A percentile compares a stretch with the other conserved stretches of the same genome.
phyloP scores from a whole-genome alignment of 192 early-diverging fungal genomes.

The Pilaira anomala region DNA sequence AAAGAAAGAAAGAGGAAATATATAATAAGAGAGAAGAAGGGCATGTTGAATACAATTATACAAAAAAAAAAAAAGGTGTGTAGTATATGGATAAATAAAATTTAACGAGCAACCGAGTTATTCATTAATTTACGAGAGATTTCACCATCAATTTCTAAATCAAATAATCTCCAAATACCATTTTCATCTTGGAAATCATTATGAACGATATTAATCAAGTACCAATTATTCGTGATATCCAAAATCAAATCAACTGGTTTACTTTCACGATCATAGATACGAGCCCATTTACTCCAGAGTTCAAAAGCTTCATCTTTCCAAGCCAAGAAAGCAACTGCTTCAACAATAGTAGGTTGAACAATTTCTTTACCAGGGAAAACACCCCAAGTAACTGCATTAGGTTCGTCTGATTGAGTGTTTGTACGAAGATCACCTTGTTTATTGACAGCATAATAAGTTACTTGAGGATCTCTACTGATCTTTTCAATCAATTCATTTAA shows the following conservation, averaged over 20 bases:
- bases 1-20: too few relatives aligned
- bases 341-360: conserved; percentile 94
- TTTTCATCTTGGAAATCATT: conserved; percentile 81
- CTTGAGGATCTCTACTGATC: conserved; percentile 51
- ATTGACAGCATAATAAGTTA: conserved; percentile 92
- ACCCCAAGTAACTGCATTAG: conserved; percentile 97
- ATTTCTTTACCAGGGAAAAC: conserved; percentile 98
- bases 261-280: conserved; percentile 57
- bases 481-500: conserved; percentile 63
- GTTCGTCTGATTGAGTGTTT: conserved; percentile 75
- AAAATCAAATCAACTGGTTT: conserved; percentile 45
- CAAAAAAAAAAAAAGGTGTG: too few relatives aligned
- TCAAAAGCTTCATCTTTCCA: conserved; percentile 98
- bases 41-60: too few relatives aligned
- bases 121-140: conserved; percentile 24
- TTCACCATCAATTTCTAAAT: conserved; percentile 37
- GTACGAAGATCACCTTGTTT: conserved; percentile 81
- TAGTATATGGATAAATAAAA: not conserved
- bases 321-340: conserved; percentile 80
- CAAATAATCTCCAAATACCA: conserved; percentile 67
- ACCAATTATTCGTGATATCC: conserved; percentile 71
- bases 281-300: conserved; percentile 87
- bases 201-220: conserved; percentile 90
- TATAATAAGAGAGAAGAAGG: too few relatives aligned
- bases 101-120: conserved; percentile 14